These are phyloP conservation scores for Arthrobotrys megalospora DNA, from an alignment of 2,329 filamentous ascomycete species.

Conservation along the genomic window DNA sequence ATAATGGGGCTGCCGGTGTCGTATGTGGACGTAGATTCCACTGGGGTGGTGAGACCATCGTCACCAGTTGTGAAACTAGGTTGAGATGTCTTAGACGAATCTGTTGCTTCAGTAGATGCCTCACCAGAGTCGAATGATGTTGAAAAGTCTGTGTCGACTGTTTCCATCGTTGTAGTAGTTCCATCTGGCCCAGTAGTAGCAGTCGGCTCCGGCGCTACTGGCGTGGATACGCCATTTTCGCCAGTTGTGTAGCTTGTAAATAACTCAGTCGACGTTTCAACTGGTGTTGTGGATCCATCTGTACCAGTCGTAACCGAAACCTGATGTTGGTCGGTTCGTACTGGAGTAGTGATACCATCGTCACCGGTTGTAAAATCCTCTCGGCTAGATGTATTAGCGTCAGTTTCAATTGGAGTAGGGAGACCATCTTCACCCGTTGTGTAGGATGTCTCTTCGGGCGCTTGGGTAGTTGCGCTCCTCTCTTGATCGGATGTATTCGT, in stretches of 20 bases:
- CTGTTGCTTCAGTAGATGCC: neutral
- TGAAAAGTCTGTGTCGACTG: neutral
- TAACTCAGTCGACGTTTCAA: neutral
- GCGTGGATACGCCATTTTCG: neutral
- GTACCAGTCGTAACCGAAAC: neutral
- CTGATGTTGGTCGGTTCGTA: neutral
- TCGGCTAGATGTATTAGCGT: neutral
- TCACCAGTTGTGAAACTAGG: neutral
- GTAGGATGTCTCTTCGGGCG: neutral
- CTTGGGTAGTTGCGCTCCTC: no score
- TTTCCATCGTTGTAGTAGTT: neutral
- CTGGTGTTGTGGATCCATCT: constrained; percentile 8
- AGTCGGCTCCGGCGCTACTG: neutral
- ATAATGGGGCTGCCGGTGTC: constrained; percentile 1
- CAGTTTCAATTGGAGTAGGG: neutral
- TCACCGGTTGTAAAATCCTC: neutral
- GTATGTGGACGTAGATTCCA: neutral
- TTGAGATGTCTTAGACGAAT: neutral
- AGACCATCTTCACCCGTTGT: neutral
- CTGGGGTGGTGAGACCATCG: neutral
- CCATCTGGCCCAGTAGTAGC: neutral
- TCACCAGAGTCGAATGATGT: neutral
- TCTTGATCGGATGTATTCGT: neutral
- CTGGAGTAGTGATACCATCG: neutral
- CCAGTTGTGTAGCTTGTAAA: neutral